Evolutionary conservation across 2,329 filamentous ascomycete species (phyloP), one percentile per base, ranked within the genome.

Genomic region (Tolypocladium inflatum): DNA sequence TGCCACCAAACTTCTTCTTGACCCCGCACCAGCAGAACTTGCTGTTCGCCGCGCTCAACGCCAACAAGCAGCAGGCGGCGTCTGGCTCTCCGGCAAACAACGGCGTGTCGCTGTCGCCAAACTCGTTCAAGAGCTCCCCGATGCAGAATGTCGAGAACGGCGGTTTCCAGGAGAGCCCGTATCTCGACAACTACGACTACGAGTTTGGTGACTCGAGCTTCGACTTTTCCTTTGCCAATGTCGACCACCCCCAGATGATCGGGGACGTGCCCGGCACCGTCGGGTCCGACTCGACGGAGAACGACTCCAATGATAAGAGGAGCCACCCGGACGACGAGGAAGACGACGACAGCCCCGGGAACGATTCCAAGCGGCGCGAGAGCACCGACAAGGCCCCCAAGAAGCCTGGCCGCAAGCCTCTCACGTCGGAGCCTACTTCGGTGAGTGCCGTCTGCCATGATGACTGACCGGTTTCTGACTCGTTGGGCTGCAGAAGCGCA

Each of bases 331-430:
- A 88, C 54, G 84, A 86, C 38, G 84, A 89, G 15, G 85, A 85
- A 2, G 87, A 89, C 7, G 88, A 81, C n/a, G 71, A 74, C 35
- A 69, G 66, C 42, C 67, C 68, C 21, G 74, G 76, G 57, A 76
- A 75, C 50, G 75, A 76, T 19, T 74, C 79, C 59, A 94, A 92
- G 78, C 84, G 91, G 63, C 84, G 89, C 60, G 91, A 96, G 73
- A 85, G 87, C 59, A 86, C 91, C 58, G 90, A 92, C 51, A 96
- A 94, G 75, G 80, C 87, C 50, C 85, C 90, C 30, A 97, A 97
- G 84, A 99, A 97, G 76, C 93, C 94, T 5, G 94, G 94, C 55
- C 85, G 94, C 62, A 99, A 99, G 79, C 94, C 93, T 23, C 80
- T 97, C 67, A 97, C 91, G 54, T 95, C 90, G 26, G 94, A 97